Evolutionary conservation across 78 protist species (phyloP).

Genomic region (slime mould (Dictyostelium discoideum)): DNA sequence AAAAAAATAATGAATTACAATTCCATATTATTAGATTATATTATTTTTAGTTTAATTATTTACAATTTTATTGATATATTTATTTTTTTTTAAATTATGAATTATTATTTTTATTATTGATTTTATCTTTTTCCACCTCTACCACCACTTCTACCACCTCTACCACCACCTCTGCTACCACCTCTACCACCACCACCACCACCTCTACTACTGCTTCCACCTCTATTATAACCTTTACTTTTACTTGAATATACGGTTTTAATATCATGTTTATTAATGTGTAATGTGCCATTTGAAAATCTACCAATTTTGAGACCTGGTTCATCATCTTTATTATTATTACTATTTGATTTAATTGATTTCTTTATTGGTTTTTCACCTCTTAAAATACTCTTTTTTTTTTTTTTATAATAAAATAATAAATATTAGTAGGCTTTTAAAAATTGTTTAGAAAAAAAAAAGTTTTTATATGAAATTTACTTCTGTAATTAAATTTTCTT

Average conservation of each 20-base stretch:
- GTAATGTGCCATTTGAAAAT: constrained; percentile 18
- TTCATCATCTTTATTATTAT: not conserved
- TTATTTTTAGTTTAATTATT: not conserved
- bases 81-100: not conserved
- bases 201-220: not conserved
- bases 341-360: not conserved
- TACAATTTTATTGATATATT: not conserved
- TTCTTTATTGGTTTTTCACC: constrained; percentile 23
- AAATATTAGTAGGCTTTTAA: no score
- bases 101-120: not conserved
- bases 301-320: constrained; percentile 8
- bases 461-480: not conserved
- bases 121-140: not conserved
- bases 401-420: not conserved
- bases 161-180: not conserved
- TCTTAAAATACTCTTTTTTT: not conserved
- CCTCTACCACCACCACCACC: not conserved
- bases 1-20: no score
- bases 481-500: not conserved
- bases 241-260: constrained; percentile 4
- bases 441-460: no score
- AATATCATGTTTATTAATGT: constrained; percentile 18
- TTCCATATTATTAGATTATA: no score
- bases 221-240: not conserved
- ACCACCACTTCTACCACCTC: not conserved